A percentile compares a stretch with the other conserved stretches of the same genome.
phyloP scores from a whole-genome alignment of 345 rosid genomes.

The Ailanthus altissimus region DNA sequence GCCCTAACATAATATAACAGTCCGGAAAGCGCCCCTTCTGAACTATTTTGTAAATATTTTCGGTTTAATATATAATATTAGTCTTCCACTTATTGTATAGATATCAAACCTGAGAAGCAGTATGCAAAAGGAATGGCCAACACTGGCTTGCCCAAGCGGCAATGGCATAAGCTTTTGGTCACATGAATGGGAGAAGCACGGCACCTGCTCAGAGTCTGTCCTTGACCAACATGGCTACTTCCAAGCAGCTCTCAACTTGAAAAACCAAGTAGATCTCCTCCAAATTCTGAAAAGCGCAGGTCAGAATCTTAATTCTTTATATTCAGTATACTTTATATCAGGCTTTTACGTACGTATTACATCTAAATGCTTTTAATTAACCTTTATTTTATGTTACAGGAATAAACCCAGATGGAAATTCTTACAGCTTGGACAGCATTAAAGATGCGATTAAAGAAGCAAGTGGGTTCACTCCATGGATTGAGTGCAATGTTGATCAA shows the following conservation, averaged over 20 bases:
- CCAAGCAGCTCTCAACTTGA: constrained; percentile 54
- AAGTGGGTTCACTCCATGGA: constrained; percentile 62
- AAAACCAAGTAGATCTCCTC: constrained; percentile 54
- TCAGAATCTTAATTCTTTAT: constrained; percentile 14
- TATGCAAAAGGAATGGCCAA: constrained; percentile 78
- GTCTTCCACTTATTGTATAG: constrained; percentile 21
- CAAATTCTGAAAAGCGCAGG: constrained; percentile 56
- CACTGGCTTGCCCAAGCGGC: constrained; percentile 79
- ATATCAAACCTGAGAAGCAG: constrained; percentile 52
- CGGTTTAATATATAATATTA: too few relatives aligned
- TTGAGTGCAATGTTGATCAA: constrained; percentile 65
- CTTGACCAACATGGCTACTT: constrained; percentile 78
- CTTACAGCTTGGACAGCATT: constrained; percentile 54
- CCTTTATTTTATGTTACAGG: constrained; percentile 39
- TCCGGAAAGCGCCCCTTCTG: background rate
- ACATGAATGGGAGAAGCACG: constrained; percentile 97
- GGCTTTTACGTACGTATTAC: background rate
- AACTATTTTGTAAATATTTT: background rate
- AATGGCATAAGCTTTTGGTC: constrained; percentile 67
- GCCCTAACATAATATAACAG: background rate
- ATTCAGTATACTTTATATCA: background rate
- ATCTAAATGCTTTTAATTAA: background rate
- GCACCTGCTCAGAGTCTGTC: constrained; percentile 82
- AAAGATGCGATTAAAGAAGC: constrained; percentile 57
- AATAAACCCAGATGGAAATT: constrained; percentile 55